phyloP scores from a whole-genome alignment of 257 asterid species.

The Mentha longifolia region DNA sequence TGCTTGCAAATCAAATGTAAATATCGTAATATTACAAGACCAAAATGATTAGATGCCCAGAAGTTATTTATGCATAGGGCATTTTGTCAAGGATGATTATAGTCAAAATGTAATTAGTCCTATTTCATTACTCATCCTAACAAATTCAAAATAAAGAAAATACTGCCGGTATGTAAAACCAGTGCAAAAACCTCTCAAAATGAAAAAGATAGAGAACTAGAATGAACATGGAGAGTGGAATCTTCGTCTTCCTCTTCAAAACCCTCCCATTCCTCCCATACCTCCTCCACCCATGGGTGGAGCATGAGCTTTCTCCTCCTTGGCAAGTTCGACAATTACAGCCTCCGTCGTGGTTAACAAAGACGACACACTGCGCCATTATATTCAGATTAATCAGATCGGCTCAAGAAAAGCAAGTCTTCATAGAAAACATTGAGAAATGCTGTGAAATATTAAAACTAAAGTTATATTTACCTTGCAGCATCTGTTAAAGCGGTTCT shows the following conservation, averaged over 20 bases:
- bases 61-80: neutral
- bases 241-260: neutral
- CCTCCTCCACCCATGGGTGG: constrained; percentile 81
- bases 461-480: constrained; percentile 59
- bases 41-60: neutral
- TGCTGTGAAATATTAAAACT: neutral
- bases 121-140: neutral
- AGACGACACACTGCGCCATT: constrained; percentile 75
- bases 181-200: neutral
- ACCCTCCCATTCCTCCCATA: constrained; percentile 44
- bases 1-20: neutral
- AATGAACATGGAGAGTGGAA: neutral
- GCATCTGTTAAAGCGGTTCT: constrained; percentile 95
- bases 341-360: constrained; percentile 93
- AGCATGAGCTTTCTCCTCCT: constrained; percentile 57
- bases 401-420: neutral
- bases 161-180: no score
- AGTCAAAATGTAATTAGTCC: neutral
- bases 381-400: neutral
- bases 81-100: neutral
- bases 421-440: neutral
- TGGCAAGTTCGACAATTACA: constrained; percentile 71
- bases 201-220: neutral
- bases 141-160: neutral
- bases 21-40: neutral